Percentiles rank a stretch among this genome's conserved stretches.
Evolutionary conservation across 2,329 filamentous ascomycete species (phyloP).

Genomic region (Trichoderma afroharzianum): DNA sequence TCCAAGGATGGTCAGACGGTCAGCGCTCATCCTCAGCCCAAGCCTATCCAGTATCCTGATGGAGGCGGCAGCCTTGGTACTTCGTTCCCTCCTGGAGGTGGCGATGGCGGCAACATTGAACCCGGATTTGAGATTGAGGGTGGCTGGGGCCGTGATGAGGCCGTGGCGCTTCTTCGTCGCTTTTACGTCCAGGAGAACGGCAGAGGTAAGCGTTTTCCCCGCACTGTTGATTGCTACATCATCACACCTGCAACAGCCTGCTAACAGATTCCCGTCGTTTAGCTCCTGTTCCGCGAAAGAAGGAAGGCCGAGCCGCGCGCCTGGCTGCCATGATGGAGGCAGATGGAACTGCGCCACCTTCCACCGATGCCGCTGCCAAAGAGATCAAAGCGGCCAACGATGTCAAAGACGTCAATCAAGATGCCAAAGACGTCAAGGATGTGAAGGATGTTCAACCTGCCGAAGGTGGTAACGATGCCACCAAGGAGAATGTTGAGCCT

Average conservation of each 20-base stretch:
- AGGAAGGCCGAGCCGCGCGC: conserved; percentile 53
- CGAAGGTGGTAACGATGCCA: background rate
- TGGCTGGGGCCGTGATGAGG: conserved; percentile 85
- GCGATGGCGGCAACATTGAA: conserved; percentile 69
- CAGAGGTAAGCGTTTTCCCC: conserved; percentile 57
- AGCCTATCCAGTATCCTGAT: conserved; percentile 20
- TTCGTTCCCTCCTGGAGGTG: conserved; percentile 37
- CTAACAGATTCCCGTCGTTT: conserved; percentile 18
- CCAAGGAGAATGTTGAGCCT: conserved; percentile 15
- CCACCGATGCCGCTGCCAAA: background rate
- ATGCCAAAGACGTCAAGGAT: background rate
- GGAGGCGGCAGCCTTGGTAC: conserved; percentile 35
- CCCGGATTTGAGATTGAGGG: conserved; percentile 77
- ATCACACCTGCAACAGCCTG: background rate
- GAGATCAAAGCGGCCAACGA: background rate
- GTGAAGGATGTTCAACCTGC: background rate
- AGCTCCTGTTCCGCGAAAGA: conserved; percentile 53
- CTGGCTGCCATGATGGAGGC: conserved; percentile 50
- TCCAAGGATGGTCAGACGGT: conserved; percentile 36
- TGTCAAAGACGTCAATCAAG: background rate
- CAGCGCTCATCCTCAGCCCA: conserved; percentile 38
- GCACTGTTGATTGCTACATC: background rate
- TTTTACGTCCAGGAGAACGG: conserved; percentile 99
- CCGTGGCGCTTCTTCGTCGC: conserved; percentile 83
- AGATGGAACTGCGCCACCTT: conserved; percentile 28